Evolutionary conservation across 768 basidiomycete genomes (phyloP).

Genomic region (Calocybe gangraenosa): DNA sequence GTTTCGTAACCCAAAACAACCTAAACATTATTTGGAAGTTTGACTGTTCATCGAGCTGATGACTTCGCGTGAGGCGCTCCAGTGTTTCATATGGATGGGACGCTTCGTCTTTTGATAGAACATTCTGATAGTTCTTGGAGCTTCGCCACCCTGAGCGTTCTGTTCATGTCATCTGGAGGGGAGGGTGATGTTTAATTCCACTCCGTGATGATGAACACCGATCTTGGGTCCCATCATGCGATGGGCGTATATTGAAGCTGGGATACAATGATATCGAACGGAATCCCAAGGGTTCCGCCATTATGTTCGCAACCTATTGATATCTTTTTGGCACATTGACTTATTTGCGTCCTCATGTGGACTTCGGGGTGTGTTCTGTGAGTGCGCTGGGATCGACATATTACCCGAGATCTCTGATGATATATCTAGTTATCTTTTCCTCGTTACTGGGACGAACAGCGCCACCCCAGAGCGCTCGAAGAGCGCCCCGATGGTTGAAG

Average conservation of each 20-base stretch:
- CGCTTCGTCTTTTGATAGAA: too few relatives aligned
- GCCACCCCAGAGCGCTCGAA: background rate
- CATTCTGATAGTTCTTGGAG: background rate
- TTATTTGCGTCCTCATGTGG: too few relatives aligned
- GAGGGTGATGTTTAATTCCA: background rate
- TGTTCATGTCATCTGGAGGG: background rate
- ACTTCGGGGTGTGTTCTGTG: background rate
- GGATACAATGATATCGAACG: too few relatives aligned
- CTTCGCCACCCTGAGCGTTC: background rate
- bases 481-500: too few relatives aligned
- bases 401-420: background rate
- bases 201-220: background rate
- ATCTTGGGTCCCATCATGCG: background rate
- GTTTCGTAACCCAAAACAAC: too few relatives aligned
- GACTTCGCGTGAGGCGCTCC: too few relatives aligned
- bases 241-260: too few relatives aligned
- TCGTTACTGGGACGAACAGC: conserved; percentile 3
- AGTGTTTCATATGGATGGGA: too few relatives aligned
- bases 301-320: background rate
- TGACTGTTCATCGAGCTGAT: too few relatives aligned
- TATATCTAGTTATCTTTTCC: background rate
- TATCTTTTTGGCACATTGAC: too few relatives aligned
- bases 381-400: background rate
- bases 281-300: background rate
- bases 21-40: too few relatives aligned